phyloP scores from a whole-genome alignment of 2,329 filamentous ascomycete species.

The Hypoxylon sp. region DNA sequence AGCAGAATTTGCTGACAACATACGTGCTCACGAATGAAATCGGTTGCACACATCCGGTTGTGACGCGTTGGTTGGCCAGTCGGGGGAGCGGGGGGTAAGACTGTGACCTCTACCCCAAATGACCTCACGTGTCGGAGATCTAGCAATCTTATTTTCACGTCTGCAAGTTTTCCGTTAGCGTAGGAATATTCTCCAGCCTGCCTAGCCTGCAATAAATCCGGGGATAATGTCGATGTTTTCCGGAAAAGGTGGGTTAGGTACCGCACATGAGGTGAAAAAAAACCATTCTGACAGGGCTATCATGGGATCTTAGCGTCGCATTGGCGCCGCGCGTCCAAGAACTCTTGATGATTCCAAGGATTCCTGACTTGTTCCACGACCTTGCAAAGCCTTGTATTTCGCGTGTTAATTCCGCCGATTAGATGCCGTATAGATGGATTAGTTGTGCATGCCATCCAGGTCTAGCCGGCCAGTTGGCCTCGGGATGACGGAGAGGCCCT shows the following conservation, averaged over 20 bases:
- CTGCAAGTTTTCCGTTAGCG: slow-evolving; percentile 22
- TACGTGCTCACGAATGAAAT: slow-evolving; percentile 23
- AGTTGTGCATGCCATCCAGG: slow-evolving; percentile 21
- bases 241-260: slow-evolving; percentile 42
- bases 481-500: slow-evolving; percentile 42
- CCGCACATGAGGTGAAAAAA: slow-evolving; percentile 47
- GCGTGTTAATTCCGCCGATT: slow-evolving; percentile 37
- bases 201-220: slow-evolving; percentile 39
- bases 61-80: slow-evolving; percentile 26
- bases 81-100: slow-evolving; percentile 33
- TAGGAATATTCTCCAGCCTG: slow-evolving; percentile 27
- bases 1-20: slow-evolving; percentile 27
- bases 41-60: slow-evolving; percentile 31
- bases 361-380: slow-evolving; percentile 13
- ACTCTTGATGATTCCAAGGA: slow-evolving; percentile 26
- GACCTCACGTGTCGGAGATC: slow-evolving; percentile 36
- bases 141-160: slow-evolving; percentile 43
- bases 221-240: slow-evolving; percentile 45
- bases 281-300: slow-evolving; percentile 36
- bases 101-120: slow-evolving; percentile 36
- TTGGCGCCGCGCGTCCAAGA: slow-evolving; percentile 37
- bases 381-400: slow-evolving; percentile 19
- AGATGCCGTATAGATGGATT: slow-evolving; percentile 35
- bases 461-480: slow-evolving; percentile 30
- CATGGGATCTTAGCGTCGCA: slow-evolving; percentile 49